Evolutionary conservation across 768 basidiomycete species (phyloP).

Genomic region (Suillus bovinus): DNA sequence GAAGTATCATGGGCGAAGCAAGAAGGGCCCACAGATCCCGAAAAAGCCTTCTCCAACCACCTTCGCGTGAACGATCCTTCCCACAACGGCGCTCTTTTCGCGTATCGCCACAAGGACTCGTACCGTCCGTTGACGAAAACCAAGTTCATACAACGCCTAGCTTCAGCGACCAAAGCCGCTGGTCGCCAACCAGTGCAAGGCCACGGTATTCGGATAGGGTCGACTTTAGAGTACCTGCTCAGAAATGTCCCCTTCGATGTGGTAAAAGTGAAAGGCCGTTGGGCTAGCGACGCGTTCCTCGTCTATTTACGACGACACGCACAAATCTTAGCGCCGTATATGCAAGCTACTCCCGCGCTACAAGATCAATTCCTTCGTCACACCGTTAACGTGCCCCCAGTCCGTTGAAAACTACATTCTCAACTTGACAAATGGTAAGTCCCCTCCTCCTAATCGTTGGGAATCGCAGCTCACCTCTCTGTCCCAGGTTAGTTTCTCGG

Average conservation of each 20-base stretch:
- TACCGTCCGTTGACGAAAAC: conserved; percentile 26
- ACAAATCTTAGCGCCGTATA: conserved; percentile 32
- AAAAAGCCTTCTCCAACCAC: conserved; percentile 24
- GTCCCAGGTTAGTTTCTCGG: too few species aligned
- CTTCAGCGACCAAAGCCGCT: neutral
- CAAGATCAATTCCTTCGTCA: conserved; percentile 10
- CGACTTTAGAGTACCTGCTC: conserved; percentile 39
- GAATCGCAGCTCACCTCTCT: conserved; percentile 1
- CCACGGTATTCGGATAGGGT: conserved; percentile 30
- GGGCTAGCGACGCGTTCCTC: conserved; percentile 37
- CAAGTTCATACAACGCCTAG: conserved; percentile 19
- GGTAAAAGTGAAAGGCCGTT: conserved; percentile 36
- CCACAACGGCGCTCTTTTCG: conserved; percentile 27
- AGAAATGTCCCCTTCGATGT: conserved; percentile 37
- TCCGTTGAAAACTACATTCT: too few species aligned
- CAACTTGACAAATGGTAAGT: too few species aligned
- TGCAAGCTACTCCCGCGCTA: conserved; percentile 23
- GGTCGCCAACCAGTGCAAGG: neutral
- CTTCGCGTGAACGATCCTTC: conserved; percentile 29
- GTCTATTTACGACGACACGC: conserved; percentile 31
- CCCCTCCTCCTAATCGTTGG: too few species aligned
- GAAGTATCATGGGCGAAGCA: conserved; percentile 38
- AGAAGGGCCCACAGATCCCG: conserved; percentile 25
- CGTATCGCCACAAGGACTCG: conserved; percentile 19
- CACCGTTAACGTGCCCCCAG: conserved; percentile 12